These are phyloP conservation scores for Rhizopus arrhizus DNA, from an alignment of 371 early-diverging fungal genomes.

Conservation along the genomic window DNA sequence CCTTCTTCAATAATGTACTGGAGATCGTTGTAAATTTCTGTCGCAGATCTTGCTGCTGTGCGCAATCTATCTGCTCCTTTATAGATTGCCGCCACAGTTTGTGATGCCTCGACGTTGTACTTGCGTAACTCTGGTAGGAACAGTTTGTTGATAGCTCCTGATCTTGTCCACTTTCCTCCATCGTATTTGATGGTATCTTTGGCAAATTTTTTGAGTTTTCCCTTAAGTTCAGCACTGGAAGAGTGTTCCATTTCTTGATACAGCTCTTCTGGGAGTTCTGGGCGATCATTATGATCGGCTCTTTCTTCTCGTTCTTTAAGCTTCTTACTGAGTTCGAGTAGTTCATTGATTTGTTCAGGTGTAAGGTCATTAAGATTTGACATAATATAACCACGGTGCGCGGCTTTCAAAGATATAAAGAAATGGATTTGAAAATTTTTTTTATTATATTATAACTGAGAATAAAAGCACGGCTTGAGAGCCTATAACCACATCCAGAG, in stretches of 20 bases:
- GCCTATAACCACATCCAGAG: no score
- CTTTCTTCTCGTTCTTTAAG: no score
- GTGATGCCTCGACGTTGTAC: no score
- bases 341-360: neutral
- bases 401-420: slow-evolving; percentile 1
- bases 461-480: no score
- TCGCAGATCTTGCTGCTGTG: slow-evolving; percentile 4
- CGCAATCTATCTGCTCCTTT: no score
- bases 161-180: slow-evolving; percentile 1
- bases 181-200: neutral
- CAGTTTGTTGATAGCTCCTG: neutral
- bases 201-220: neutral
- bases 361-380: neutral
- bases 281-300: no score
- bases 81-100: no score
- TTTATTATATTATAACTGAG: no score
- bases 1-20: neutral
- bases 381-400: neutral
- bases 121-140: neutral
- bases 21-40: slow-evolving; percentile 7
- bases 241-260: no score
- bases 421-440: no score
- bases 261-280: no score
- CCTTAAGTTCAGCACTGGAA: neutral
- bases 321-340: neutral